Evolutionary conservation across 2,329 filamentous ascomycete genomes (phyloP), one percentile per base, ranked within the genome.

Genomic region (Aspergillus alliaceus): DNA sequence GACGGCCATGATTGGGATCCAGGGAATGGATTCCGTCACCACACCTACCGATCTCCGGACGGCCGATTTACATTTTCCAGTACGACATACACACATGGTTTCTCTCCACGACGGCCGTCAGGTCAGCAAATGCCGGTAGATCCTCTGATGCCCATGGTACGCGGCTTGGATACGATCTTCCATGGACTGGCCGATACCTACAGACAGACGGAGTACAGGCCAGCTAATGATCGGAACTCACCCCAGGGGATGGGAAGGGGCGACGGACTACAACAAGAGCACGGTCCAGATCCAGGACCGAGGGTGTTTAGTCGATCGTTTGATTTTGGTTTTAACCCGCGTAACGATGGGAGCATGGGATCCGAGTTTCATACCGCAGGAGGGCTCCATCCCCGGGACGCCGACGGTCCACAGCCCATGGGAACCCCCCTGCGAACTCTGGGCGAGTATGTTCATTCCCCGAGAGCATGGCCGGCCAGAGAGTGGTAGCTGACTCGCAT

Each of bases 371-470:
- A 59, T 34, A 49, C 63, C 6, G 52, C 61, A 24, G 64, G 57
- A 32, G 76, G 77, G 49, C 66, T 84, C 42, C 72, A 71, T 52
- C 83, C 84, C 32, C 79, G 82, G 60, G 77, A 85, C 66, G 75
- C 79, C 25, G 77, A 83, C 64, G 72, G 72, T 27, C 76, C 82
- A 37, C 82, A 82, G 61, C 75, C 78, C 15, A 75, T 72, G 54
- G 66, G 72, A n/a, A 73, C 76, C 54, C 79, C 79, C 8, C 70
- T 80, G 22, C 76, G 78, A 54, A 79, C 79, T 56, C 62, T 85
- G 53, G 66, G 75, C 61, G 77, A 79, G 79, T 82, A 77, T 64
- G 80, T 57, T 58, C 22, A 51, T 22, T 22, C 32, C 35, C 27
- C 12, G 11, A 15, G 14, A 2, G 4, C 48, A 2, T 15, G 12